Evolutionary conservation across 1,284 basidiomycete species (phyloP).

Genomic region (Naganishia liquefaciens): DNA sequence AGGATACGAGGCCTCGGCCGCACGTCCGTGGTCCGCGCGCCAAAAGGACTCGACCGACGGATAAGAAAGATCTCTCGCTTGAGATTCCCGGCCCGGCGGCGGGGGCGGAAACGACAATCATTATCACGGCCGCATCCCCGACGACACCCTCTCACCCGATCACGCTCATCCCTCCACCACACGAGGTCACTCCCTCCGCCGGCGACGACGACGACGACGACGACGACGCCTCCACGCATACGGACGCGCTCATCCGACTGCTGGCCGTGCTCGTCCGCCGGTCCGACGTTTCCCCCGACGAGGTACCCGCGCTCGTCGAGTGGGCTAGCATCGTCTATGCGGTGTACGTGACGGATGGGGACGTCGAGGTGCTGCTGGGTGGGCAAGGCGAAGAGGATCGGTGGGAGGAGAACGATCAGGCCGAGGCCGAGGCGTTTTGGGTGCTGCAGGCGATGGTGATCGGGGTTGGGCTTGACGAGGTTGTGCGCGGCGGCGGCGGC

Average conservation of each 20-base stretch:
- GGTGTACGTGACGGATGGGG: constrained; percentile 37
- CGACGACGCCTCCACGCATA: constrained; percentile 47
- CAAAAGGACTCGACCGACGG: background rate
- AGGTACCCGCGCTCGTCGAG: constrained; percentile 44
- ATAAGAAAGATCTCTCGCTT: constrained; percentile 7
- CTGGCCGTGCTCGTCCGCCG: constrained; percentile 48
- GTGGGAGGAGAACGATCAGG: constrained; percentile 30
- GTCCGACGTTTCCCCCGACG: constrained; percentile 48
- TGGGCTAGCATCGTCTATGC: constrained; percentile 51
- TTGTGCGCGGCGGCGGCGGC: no score
- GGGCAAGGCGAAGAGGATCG: background rate
- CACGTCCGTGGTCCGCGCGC: constrained; percentile 11
- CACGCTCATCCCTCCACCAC: constrained; percentile 42
- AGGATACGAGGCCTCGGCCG: background rate
- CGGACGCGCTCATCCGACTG: constrained; percentile 50
- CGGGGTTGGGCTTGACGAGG: constrained; percentile 30
- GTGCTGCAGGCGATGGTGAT: constrained; percentile 42
- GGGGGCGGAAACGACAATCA: constrained; percentile 8
- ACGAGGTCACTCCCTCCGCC: constrained; percentile 33
- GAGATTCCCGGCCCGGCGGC: background rate
- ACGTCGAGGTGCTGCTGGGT: constrained; percentile 2
- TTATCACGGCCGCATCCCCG: constrained; percentile 20
- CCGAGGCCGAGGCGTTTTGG: constrained; percentile 49
- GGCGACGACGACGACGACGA: constrained; percentile 3
- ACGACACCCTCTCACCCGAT: constrained; percentile 36